These are phyloP conservation scores for Handroanthus guayacan DNA, from an alignment of 257 asterid genomes.

Conservation along the genomic window DNA sequence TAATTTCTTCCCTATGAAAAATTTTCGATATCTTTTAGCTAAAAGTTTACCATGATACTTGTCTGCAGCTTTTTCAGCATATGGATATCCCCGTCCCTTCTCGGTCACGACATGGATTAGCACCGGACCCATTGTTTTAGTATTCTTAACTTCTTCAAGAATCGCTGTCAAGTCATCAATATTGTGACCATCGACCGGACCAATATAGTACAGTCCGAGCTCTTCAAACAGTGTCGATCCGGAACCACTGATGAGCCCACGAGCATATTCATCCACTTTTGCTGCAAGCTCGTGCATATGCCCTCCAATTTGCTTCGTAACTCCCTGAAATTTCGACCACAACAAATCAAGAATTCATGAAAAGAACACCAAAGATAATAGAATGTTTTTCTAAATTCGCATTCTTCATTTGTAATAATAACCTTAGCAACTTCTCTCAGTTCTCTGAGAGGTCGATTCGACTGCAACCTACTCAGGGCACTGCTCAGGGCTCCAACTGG, in stretches of 20 bases:
- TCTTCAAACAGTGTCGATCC: slow-evolving; percentile 30
- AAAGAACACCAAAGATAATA: background rate
- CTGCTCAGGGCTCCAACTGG: slow-evolving; percentile 67
- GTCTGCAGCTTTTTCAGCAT: slow-evolving; percentile 32
- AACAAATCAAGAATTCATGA: background rate
- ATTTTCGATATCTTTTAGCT: background rate
- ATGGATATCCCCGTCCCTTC: slow-evolving; percentile 33
- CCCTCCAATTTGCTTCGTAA: slow-evolving; percentile 33
- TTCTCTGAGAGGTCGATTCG: slow-evolving; percentile 34
- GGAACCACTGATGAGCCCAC: slow-evolving; percentile 32
- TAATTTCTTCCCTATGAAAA: background rate
- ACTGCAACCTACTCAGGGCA: slow-evolving; percentile 54
- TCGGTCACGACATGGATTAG: slow-evolving; percentile 32
- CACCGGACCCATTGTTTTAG: slow-evolving; percentile 24
- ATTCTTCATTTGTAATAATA: background rate
- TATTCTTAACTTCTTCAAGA: slow-evolving; percentile 32
- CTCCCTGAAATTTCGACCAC: slow-evolving; percentile 13
- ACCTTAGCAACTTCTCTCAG: slow-evolving; percentile 42
- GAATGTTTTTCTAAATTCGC: background rate
- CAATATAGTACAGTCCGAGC: slow-evolving; percentile 37
- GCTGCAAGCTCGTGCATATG: slow-evolving; percentile 28
- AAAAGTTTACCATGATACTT: slow-evolving; percentile 29
- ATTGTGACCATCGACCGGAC: slow-evolving; percentile 35
- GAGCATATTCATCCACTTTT: slow-evolving; percentile 27
- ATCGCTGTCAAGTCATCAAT: slow-evolving; percentile 24